These are phyloP conservation scores for Phytophthora pinifolia DNA, from an alignment of 352 stramenopile species.

Conservation along the genomic window DNA sequence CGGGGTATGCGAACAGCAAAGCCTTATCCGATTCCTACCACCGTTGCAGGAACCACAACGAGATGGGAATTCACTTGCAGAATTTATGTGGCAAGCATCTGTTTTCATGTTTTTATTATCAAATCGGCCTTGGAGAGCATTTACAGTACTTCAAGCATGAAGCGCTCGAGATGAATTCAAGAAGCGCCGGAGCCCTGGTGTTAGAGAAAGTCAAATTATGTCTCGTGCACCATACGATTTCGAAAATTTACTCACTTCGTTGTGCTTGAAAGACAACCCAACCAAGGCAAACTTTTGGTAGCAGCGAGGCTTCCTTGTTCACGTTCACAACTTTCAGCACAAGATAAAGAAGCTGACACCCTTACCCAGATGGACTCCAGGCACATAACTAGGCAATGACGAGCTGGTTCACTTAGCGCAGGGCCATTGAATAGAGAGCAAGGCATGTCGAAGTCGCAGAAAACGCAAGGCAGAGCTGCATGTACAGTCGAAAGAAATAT, in stretches of 20 bases:
- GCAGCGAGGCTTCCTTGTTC: no score
- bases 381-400: no score
- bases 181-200: constrained; percentile 12
- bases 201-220: constrained; percentile 13
- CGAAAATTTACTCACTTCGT: constrained; percentile 1
- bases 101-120: background rate
- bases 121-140: constrained; percentile 8
- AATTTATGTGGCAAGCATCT: background rate
- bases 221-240: constrained; percentile 3
- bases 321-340: no score
- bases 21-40: constrained; percentile 1
- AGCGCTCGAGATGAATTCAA: constrained; percentile 11
- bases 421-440: no score
- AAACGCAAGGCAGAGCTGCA: no score
- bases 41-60: constrained; percentile 5
- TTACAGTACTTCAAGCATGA: constrained; percentile 24
- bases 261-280: no score
- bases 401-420: no score
- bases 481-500: no score
- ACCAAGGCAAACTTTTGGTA: no score
- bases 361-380: no score
- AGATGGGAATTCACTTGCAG: constrained; percentile 10
- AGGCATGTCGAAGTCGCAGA: no score
- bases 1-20: constrained; percentile 6
- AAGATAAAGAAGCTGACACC: no score